A percentile compares a stretch with the other conserved stretches of the same genome.
These are phyloP conservation scores for Sugiyamaella xylanicola DNA, from an alignment of 1,139 yeast species.

Conservation along the genomic window DNA sequence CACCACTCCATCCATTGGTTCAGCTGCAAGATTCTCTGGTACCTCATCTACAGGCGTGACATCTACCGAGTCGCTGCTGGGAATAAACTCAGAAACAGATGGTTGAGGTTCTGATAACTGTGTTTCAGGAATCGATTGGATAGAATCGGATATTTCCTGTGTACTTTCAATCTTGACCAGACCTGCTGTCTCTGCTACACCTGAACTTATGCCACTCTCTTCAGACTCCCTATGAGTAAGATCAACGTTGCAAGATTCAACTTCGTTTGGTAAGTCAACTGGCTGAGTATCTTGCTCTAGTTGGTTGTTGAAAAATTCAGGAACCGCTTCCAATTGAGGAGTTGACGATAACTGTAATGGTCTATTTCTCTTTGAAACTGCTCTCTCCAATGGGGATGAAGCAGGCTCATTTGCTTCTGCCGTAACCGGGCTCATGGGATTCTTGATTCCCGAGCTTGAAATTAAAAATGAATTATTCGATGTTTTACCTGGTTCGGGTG, in stretches of 20 bases:
- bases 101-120: neutral
- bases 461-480: neutral
- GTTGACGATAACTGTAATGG: constrained; percentile 4
- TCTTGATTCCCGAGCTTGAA: constrained; percentile 3
- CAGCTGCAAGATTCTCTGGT: too few species aligned
- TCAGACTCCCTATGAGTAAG: too few species aligned
- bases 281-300: constrained; percentile 14
- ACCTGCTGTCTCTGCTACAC: too few species aligned
- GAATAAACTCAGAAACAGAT: neutral
- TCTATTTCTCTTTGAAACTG: constrained; percentile 6
- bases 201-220: too few species aligned
- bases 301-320: too few species aligned
- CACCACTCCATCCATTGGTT: neutral
- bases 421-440: constrained; percentile 3
- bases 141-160: neutral
- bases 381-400: constrained; percentile 10
- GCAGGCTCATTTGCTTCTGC: neutral
- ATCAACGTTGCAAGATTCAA: neutral
- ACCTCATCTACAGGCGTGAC: too few species aligned
- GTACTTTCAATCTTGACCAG: neutral
- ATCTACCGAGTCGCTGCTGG: neutral
- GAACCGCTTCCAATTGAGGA: constrained; percentile 9
- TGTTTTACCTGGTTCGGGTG: neutral
- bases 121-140: constrained; percentile 3
- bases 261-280: constrained; percentile 1